phyloP scores from a whole-genome alignment of 1,284 basidiomycete species.

The Tetrapyrgos nigripes region DNA sequence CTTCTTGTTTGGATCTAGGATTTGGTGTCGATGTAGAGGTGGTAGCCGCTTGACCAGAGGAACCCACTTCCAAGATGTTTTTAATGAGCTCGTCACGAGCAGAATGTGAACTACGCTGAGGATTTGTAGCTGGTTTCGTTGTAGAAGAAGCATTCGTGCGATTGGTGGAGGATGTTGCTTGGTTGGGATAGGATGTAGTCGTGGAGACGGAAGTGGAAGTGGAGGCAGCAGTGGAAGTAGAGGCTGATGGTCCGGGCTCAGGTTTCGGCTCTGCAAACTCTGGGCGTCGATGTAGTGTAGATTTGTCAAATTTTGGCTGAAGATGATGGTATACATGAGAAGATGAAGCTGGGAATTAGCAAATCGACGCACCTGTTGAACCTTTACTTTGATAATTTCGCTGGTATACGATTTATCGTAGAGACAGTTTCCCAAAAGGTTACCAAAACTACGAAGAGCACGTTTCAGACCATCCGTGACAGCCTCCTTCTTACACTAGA shows the following conservation, averaged over 20 bases:
- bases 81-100: conserved; percentile 4
- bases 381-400: conserved; percentile 87
- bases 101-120: conserved; percentile 6
- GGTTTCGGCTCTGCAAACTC: conserved; percentile 66
- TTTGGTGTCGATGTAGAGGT: conserved; percentile 10
- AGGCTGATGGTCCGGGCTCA: conserved; percentile 19
- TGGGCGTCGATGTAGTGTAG: conserved; percentile 77
- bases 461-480: conserved; percentile 96
- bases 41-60: conserved; percentile 1
- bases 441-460: conserved; percentile 91
- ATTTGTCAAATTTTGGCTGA: conserved; percentile 81
- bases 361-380: conserved; percentile 73
- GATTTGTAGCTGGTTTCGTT: conserved; percentile 8
- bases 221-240: not conserved
- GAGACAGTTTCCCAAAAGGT: conserved; percentile 93
- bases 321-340: conserved; percentile 1
- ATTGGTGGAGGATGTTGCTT: not conserved
- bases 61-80: not conserved
- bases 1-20: conserved; percentile 25
- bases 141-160: not conserved
- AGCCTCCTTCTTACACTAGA: conserved; percentile 95
- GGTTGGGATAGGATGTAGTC: not conserved
- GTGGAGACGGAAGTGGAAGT: not conserved
- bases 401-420: conserved; percentile 92
- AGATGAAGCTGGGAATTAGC: not conserved